phyloP scores from a whole-genome alignment of 2,329 filamentous ascomycete species.

The Didymella lethalis region DNA sequence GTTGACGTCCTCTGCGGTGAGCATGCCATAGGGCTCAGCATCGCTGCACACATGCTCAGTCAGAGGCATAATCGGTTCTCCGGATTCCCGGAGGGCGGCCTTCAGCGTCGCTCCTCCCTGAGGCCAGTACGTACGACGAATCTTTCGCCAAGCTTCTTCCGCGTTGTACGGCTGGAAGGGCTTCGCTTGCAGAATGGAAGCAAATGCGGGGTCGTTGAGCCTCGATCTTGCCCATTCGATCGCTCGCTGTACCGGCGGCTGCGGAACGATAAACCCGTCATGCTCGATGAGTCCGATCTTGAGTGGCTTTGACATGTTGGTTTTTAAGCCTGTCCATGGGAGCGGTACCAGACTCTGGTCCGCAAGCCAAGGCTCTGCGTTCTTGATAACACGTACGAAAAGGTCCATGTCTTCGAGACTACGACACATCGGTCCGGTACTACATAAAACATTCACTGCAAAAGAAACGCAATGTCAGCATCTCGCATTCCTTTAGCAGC shows the following conservation, averaged over 20 bases:
- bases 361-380: neutral
- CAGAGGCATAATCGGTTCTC: neutral
- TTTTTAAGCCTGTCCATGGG: neutral
- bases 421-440: neutral
- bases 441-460: neutral
- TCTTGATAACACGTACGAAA: neutral
- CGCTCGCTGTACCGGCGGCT: neutral
- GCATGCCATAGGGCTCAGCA: neutral
- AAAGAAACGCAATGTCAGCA: neutral
- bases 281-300: neutral
- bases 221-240: neutral
- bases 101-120: neutral
- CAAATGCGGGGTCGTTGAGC: neutral
- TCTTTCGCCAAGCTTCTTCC: neutral
- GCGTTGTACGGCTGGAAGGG: neutral
- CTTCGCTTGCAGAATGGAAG: neutral
- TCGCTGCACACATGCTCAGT: neutral
- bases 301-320: neutral
- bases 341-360: neutral
- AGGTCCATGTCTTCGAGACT: neutral
- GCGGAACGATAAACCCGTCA: neutral
- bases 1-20: neutral
- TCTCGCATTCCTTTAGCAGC: neutral
- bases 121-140: neutral
- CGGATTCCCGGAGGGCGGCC: neutral